Evolutionary conservation across 192 early-diverging fungal species (phyloP), one percentile per base, ranked within the genome.

Genomic region (Paraglomus brasilianum): DNA sequence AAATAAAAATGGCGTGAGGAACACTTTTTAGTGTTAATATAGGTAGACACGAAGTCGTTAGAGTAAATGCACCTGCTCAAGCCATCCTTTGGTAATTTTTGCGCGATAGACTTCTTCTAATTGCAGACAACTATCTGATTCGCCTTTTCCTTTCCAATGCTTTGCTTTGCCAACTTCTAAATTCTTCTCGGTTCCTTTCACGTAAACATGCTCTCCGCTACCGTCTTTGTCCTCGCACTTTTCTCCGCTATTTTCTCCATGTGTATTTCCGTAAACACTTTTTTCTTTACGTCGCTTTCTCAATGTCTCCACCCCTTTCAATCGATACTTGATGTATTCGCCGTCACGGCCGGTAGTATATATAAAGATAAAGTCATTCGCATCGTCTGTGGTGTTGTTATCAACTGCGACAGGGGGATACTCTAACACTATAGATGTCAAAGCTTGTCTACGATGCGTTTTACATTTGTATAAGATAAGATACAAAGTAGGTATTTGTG

Each of bases 21-120:
- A 15, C 0, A 71, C 22, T 40, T 59, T 71, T 60, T 44, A 11
- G 50, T 30, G 1, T 30, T 3, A 3, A 30, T 36, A 71, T n/a
- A 47, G 59, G 30, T 77, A 56, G 55, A 46, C 42, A n/a, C n/a
- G n/a, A n/a, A n/a, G n/a, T n/a, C n/a, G n/a, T n/a, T n/a, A n/a
- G n/a, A n/a, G n/a, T n/a, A n/a, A n/a, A n/a, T n/a, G n/a, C n/a
- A 81, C 74, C 11, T 77, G 76, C 74, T 93, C 92, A 36, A 93
- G 55, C 86, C 89, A 89, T 7, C 92, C 93, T 42, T 80, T 81
- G 5, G 93, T 93, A 39, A 95, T 78, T 61, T 84, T 85, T n/a
- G 82, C 80, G 36, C 70, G 70, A 51, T 83, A 83, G 11, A 87
- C 69, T 40, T 78, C 77, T 72, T 90, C 85, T 14, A 85, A 24